Base-by-base conservation (phyloP, 305 asterid species). In the Fraxinus velutina region DNA sequence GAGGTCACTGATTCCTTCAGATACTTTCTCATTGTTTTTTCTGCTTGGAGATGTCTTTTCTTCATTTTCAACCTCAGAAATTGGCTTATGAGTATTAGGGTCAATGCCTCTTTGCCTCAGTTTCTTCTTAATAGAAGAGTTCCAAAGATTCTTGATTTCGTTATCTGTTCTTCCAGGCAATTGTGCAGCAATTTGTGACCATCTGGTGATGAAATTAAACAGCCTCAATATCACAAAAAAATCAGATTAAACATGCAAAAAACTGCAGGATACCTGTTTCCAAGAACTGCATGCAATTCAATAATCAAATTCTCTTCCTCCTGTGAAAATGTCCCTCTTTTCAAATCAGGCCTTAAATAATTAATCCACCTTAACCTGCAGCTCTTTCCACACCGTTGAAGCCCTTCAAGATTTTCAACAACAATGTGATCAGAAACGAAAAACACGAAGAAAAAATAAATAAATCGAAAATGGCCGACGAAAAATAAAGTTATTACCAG, bases 171-270 rank as follows among this genome's bases (percentile, higher is more conserved):
- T 90, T 47, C 99, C 98, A 0, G 99, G 98, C 82, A 95, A 78
- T 47, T 94, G 97, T 0, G 97, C 92, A 0, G 99, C 97, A 21
- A 96, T 96, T 78, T 96, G 99, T 0, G 99, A 96, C 99, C 99
- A 94, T 83, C 99, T 94, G 78, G 73, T 15, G 15, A 64, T 27
- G 36, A 55, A 64, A 64, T 64, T 64, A 9, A 24, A 24, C 73
- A 24, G 15, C 73, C 44, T 70, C 24, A 30, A 13, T 3, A 29
- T 24, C 37, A 13, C 75, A n/a, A 68, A 68, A 29, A 32, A 70
- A 0, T 8, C 19, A 1, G 6, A 70, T 29, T 29, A 30, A 70
- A 29, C 75, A 70, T 68, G 75, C 75, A 70, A 70, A 27, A 68
- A 68, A 13, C 34, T 24, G 15, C 17, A 27, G 19, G 9, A 29